These are phyloP conservation scores for Globisporangium iwayamae DNA, from an alignment of 352 stramenopile species.

Conservation along the genomic window DNA sequence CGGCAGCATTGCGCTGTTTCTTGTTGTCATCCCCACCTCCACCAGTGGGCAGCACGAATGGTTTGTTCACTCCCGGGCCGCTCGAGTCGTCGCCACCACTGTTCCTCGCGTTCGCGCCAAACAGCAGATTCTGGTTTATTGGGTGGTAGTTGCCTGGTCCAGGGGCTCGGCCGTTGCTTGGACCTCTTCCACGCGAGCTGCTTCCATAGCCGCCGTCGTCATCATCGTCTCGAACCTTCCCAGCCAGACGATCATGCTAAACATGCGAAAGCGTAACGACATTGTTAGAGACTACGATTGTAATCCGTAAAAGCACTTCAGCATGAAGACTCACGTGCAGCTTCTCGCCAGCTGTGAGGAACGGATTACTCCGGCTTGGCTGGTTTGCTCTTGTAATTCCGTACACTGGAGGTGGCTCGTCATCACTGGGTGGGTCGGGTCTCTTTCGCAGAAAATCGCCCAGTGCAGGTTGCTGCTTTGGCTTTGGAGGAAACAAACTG, in stretches of 20 bases:
- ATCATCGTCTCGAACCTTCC: slow-evolving; percentile 32
- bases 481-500: slow-evolving; percentile 9
- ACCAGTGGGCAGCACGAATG: slow-evolving; percentile 66
- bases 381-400: slow-evolving; percentile 9
- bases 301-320: background rate
- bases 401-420: slow-evolving; percentile 9
- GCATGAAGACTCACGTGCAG: slow-evolving; percentile 35
- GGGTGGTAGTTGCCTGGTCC: slow-evolving; percentile 59
- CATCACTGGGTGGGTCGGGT: slow-evolving; percentile 13
- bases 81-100: slow-evolving; percentile 24
- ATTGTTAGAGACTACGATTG: background rate
- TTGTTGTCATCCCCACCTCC: slow-evolving; percentile 24
- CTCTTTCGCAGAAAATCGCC: slow-evolving; percentile 41
- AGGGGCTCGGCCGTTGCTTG: slow-evolving; percentile 22
- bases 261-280: background rate
- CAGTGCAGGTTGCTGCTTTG: slow-evolving; percentile 15
- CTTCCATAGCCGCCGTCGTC: slow-evolving; percentile 20
- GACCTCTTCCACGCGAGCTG: slow-evolving; percentile 17
- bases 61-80: slow-evolving; percentile 52
- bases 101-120: slow-evolving; percentile 29
- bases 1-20: slow-evolving; percentile 6
- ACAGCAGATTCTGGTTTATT: slow-evolving; percentile 68
- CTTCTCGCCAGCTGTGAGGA: slow-evolving; percentile 67
- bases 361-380: slow-evolving; percentile 35
- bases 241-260: slow-evolving; percentile 45